Evolutionary conservation across 2,329 filamentous ascomycete genomes (phyloP), one percentile per base, ranked within the genome.

Genomic region (Bipolaris gigantea): DNA sequence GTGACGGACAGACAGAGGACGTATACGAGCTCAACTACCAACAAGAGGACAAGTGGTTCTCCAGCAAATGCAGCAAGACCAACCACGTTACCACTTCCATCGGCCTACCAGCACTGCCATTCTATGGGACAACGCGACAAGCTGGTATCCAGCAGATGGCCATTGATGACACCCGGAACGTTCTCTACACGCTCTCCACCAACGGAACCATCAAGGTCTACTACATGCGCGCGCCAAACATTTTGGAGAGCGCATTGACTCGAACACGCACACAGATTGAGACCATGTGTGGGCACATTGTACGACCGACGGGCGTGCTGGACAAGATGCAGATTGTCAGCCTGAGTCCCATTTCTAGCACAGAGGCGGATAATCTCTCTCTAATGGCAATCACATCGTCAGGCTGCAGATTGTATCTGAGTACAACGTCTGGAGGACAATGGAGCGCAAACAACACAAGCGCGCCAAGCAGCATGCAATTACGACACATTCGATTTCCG

Each of bases 11-110:
- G 46, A 90, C 93, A 61, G 91, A 91, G 60, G 92, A 97, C 65
- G 85, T 99, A 43, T 90, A 94, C 73, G 94, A 99, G 75, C 83
- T 99, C 49, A 92, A 89, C 63, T 99, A 99, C 72, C 93, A 97
- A 75, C 92, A 96, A 69, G 92, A 97, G 73, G 94, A 99, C 76
- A 89, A 89, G 65, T 99, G 94, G 94, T 99, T 99, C 71, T 88
- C 89, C 48, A 92, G 87, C 73, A 85, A 89, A 61, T 95, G 90
- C 71, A 87, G 88, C 56, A 96, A 92, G 76, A 86, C 93, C 59
- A 95, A 95, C 71, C 94, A 97, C 73, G 93, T 73, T 88, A 44
- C 88, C 84, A 71, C 86, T 84, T 79, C 82, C 83, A 51, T 87
- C 84, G 81, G 89, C 2, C 78, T 90, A 3, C 83, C 85, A 0